Conservation (phyloP, 2,329 filamentous ascomycete species). For the Trichoderma harzianum region DNA sequence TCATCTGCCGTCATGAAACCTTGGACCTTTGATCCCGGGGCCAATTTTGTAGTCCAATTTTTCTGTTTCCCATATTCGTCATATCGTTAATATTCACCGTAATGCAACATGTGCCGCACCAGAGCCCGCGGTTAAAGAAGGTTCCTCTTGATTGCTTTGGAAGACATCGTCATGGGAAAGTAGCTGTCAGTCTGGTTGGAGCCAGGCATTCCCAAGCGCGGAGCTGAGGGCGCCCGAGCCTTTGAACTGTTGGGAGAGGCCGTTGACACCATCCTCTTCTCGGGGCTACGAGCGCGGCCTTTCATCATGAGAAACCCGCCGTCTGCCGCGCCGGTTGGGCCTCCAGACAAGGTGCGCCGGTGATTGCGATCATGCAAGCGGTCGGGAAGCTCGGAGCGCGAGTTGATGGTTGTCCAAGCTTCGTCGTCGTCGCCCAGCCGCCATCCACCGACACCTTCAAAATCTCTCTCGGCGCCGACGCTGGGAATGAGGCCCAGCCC, state of each 20-base stretch:
- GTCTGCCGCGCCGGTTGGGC: constrained; percentile 38
- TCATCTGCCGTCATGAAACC: neutral
- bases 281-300: constrained; percentile 35
- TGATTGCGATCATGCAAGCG: constrained; percentile 40
- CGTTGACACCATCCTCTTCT: constrained; percentile 20
- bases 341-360: constrained; percentile 40
- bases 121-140: neutral
- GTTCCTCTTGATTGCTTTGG: constrained; percentile 33
- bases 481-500: constrained; percentile 44
- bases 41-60: neutral
- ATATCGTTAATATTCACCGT: neutral
- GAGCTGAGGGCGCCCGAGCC: constrained; percentile 45
- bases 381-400: constrained; percentile 48
- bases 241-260: constrained; percentile 47
- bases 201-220: constrained; percentile 28
- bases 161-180: constrained; percentile 37
- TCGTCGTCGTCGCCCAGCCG: constrained; percentile 42
- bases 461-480: constrained; percentile 53
- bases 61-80: neutral
- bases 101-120: neutral
- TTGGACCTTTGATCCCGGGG: neutral
- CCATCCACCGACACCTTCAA: constrained; percentile 59
- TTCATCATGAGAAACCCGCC: constrained; percentile 45
- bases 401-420: constrained; percentile 52
- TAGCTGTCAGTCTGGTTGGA: constrained; percentile 38